Evolutionary conservation across 2,329 filamentous ascomycete species (phyloP).

Genomic region (Aspergillaceae sp.): DNA sequence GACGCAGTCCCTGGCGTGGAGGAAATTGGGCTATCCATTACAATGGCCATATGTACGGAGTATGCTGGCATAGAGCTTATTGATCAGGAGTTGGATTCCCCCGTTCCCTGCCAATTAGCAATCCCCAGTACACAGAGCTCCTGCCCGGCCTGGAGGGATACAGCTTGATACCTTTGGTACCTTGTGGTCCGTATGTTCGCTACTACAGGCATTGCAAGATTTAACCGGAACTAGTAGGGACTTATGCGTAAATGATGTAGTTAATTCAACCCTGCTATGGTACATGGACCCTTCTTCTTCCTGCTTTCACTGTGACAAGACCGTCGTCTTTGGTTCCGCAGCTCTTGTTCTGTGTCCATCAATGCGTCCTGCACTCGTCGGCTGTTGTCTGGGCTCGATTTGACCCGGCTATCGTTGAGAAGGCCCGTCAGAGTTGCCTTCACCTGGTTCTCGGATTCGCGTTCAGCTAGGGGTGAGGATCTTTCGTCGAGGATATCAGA

Average conservation of each 20-base stretch:
- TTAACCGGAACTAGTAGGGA: too few relatives aligned
- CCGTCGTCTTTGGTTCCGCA: constrained; percentile 20
- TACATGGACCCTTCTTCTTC: neutral
- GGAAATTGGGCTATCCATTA: constrained; percentile 48
- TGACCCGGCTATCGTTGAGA: constrained; percentile 51
- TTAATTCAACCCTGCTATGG: too few relatives aligned
- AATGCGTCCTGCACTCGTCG: constrained; percentile 52
- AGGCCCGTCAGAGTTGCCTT: constrained; percentile 55
- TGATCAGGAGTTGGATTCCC: constrained; percentile 33
- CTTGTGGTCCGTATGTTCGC: too few relatives aligned
- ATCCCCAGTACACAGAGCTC: too few relatives aligned
- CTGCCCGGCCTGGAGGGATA: too few relatives aligned
- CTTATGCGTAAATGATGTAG: too few relatives aligned
- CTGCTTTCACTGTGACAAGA: constrained; percentile 1
- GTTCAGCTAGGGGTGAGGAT: neutral
- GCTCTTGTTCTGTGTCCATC: constrained; percentile 53
- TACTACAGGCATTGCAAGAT: too few relatives aligned
- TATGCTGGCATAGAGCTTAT: constrained; percentile 9
- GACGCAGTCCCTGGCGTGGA: constrained; percentile 57
- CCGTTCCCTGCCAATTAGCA: constrained; percentile 25
- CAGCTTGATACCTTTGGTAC: too few relatives aligned
- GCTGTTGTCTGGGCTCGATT: constrained; percentile 44
- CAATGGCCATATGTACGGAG: neutral
- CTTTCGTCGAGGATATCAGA: neutral
- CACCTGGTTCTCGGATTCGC: constrained; percentile 22